A percentile compares a stretch with the other conserved stretches of the same genome.
Conservation (phyloP, 2,329 filamentous ascomycete species). For the Fusarium protoensiforme region DNA sequence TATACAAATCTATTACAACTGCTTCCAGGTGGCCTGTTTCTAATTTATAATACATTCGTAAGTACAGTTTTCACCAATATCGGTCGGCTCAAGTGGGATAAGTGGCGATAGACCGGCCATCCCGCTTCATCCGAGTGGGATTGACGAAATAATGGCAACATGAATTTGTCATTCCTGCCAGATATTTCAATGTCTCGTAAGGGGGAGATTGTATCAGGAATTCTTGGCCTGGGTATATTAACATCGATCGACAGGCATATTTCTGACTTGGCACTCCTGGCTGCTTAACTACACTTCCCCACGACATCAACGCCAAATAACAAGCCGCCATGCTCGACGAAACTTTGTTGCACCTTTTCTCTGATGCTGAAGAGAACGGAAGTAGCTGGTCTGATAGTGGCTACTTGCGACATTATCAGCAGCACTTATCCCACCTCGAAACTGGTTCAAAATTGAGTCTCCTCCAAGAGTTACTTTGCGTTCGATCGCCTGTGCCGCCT, state of each 20-base stretch:
- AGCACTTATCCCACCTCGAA: conserved; percentile 27
- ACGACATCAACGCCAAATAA: neutral
- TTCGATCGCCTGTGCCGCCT: conserved; percentile 20
- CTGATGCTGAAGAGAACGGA: conserved; percentile 1
- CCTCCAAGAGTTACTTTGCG: conserved; percentile 24
- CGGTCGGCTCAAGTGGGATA: neutral
- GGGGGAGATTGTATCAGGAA: neutral
- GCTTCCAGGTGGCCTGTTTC: neutral
- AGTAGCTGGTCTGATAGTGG: neutral
- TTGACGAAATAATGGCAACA: neutral
- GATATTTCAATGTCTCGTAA: neutral
- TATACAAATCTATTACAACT: neutral
- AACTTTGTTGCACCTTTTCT: conserved; percentile 11
- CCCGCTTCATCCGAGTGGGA: conserved; percentile 23
- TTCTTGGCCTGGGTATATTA: neutral
- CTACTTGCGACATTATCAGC: conserved; percentile 17
- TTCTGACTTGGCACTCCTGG: neutral
- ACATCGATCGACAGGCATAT: neutral
- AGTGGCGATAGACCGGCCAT: neutral
- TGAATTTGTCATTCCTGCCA: conserved; percentile 1
- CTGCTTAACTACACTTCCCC: neutral
- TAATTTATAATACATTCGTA: neutral
- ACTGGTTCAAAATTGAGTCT: conserved; percentile 21
- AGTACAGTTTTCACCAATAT: neutral
- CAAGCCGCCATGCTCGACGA: conserved; percentile 7